Evolutionary conservation across 2,329 filamentous ascomycete genomes (phyloP).

Genomic region (Iodosphaeria phyllophila): DNA sequence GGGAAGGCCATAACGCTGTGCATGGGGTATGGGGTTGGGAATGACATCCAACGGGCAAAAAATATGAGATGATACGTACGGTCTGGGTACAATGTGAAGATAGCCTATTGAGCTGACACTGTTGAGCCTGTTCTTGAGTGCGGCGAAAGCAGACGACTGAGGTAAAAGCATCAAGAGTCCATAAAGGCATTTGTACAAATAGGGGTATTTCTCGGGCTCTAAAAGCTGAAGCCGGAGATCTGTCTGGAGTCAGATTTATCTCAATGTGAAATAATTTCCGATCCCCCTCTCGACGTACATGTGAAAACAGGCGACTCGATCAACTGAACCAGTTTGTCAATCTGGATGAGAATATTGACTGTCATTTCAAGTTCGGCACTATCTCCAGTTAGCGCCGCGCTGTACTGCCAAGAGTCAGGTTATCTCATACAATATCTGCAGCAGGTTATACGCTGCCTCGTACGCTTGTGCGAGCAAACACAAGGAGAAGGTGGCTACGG

Average conservation of each 20-base stretch:
- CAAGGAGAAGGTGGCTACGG: constrained; percentile 89
- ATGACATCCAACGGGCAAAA: constrained; percentile 9
- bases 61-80: constrained; percentile 49
- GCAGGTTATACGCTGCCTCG: constrained; percentile 87
- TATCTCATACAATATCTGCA: constrained; percentile 70
- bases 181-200: constrained; percentile 95
- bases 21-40: constrained; percentile 12
- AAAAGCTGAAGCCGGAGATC: constrained; percentile 87
- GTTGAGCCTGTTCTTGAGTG: constrained; percentile 88
- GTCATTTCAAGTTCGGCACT: constrained; percentile 97
- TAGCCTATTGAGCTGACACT: constrained; percentile 96
- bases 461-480: constrained; percentile 94
- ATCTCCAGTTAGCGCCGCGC: constrained; percentile 6
- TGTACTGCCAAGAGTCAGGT: background rate
- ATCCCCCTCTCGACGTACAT: constrained; percentile 36
- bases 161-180: constrained; percentile 95
- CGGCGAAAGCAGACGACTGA: constrained; percentile 91
- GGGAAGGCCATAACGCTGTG: no score
- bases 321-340: constrained; percentile 93
- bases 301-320: constrained; percentile 96
- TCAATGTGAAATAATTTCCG: background rate
- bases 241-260: constrained; percentile 19
- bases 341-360: constrained; percentile 95
- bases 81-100: constrained; percentile 62
- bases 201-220: constrained; percentile 86